These are phyloP conservation scores for Mucuna pruriens DNA, from an alignment of 306 rosid genomes.

Conservation along the genomic window DNA sequence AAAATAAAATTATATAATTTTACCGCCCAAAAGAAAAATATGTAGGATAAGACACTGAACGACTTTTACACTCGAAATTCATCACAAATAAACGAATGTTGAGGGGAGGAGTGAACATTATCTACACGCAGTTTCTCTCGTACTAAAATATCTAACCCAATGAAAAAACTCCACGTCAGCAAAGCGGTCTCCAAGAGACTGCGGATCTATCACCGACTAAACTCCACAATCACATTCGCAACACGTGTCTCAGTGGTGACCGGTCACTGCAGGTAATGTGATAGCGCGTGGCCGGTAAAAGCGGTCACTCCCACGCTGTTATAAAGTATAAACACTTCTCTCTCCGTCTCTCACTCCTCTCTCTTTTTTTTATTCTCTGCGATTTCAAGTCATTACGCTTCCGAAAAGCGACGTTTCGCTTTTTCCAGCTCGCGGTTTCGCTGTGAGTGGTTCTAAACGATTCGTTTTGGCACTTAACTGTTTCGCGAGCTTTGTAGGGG, in stretches of 20 bases:
- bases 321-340: background rate
- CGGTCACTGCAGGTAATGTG: background rate
- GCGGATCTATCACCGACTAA: constrained; percentile 34
- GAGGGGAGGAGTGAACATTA: background rate
- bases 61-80: background rate
- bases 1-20: background rate
- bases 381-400: background rate
- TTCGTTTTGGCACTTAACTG: background rate
- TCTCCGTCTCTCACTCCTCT: constrained; percentile 10
- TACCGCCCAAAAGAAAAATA: background rate
- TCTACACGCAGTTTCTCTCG: background rate
- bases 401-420: constrained; percentile 28
- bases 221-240: background rate
- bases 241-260: constrained; percentile 14
- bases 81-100: background rate
- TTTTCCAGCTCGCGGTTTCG: constrained; percentile 51
- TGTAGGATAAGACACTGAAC: background rate
- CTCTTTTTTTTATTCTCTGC: background rate
- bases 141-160: background rate
- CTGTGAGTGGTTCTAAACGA: constrained; percentile 56
- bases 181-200: background rate
- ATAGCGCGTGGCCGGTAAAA: background rate
- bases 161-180: background rate
- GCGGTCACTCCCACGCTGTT: background rate
- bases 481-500: background rate